phyloP scores from a whole-genome alignment of 495 filamentous ascomycete species.

The Podospora anserina region DNA sequence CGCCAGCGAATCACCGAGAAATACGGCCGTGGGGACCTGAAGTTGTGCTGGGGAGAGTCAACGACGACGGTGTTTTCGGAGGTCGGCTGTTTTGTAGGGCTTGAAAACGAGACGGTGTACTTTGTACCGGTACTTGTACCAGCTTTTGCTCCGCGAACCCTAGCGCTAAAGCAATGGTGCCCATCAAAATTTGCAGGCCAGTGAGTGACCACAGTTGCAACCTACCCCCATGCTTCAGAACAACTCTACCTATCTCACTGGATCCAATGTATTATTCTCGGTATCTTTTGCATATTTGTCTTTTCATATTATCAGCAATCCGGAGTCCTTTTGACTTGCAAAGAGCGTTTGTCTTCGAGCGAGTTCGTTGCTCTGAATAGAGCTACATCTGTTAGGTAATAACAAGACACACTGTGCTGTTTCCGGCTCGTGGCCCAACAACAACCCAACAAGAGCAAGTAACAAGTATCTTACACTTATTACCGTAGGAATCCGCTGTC shows the following conservation, averaged over 20 bases:
- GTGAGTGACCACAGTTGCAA: no score
- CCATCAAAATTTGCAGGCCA: slow-evolving; percentile 13
- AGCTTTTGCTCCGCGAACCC: neutral
- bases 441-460: neutral
- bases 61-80: neutral
- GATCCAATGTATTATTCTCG: no score
- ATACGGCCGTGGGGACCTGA: neutral
- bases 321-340: neutral
- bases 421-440: neutral
- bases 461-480: neutral
- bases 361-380: neutral
- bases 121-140: slow-evolving; percentile 1
- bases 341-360: neutral
- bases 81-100: neutral
- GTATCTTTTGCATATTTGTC: neutral
- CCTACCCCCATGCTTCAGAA: neutral
- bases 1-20: slow-evolving; percentile 13
- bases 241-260: neutral
- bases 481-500: neutral
- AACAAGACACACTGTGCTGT: neutral
- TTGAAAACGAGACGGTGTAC: neutral
- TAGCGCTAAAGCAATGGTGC: slow-evolving; percentile 6
- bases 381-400: neutral
- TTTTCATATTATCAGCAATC: neutral
- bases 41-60: neutral